Evolutionary conservation across 2,329 filamentous ascomycete genomes (phyloP), one percentile per base, ranked within the genome.

Genomic region (Pleoardoris graminearum): DNA sequence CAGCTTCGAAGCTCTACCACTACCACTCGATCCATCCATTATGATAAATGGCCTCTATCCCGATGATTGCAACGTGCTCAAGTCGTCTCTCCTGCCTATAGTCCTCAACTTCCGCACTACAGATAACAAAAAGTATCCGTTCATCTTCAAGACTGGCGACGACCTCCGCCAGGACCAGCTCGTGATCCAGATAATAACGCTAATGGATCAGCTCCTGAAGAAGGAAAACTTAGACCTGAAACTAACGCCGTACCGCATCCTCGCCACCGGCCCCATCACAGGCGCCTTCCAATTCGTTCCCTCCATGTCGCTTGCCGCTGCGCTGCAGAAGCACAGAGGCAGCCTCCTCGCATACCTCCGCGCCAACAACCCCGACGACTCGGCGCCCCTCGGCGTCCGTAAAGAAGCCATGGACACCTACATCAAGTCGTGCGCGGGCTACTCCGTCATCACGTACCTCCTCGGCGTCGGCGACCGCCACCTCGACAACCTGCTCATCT

Each of bases 381-480:
- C 80, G 11, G 89, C 90, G 4, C 88, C 91, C 0, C 81, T 96
- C 0, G 91, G 93, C 0, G 87, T 99, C 23, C 88, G 92, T 23
- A 92, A 93, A 70, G 93, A 97, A 68, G 88, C 90, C 0, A 87
- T 99, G 76, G 94, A 99, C 62, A 97, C 88, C 0, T 99, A 96
- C 70, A 86, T 97, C 68, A 93, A 92, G 69, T 96, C 91, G 0
- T 97, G 94, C 68, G 94, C 94, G 0, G 94, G 94, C 29, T 99
- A 99, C 76, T 97, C 94, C 72, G 94, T 99, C 12, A 97, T 99
- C 62, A 99, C 95, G 0, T 99, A 99, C 72, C 89, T 99, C 14
- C 84, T 99, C 11, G 95, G 94, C 27, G 94, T 99, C 2, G 94
- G 94, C 17, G 94, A 99, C 71, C 87, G 94, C 1, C 94, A 99